These are phyloP conservation scores for Bromus sterilis DNA, from an alignment of 176 grass and related monocot species.

Conservation along the genomic window DNA sequence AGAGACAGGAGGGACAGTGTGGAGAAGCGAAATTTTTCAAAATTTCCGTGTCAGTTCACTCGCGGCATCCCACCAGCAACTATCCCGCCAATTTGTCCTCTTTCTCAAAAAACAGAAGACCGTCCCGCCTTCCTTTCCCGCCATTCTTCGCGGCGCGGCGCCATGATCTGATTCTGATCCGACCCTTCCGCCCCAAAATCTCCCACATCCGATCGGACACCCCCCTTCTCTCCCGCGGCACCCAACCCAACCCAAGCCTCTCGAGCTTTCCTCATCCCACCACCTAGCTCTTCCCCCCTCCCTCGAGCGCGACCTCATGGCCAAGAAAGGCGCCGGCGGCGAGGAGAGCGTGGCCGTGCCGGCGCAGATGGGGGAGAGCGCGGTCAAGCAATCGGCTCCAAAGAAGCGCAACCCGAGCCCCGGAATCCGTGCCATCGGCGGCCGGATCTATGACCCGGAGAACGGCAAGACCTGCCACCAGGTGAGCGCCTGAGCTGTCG, in stretches of 20 bases:
- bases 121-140: too few species aligned
- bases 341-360: neutral
- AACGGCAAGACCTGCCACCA: conserved; percentile 91
- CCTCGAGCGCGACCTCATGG: neutral
- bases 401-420: conserved; percentile 41
- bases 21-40: neutral
- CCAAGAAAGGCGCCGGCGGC: neutral
- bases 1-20: neutral
- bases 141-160: neutral
- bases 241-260: neutral
- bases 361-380: neutral
- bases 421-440: conserved; percentile 41
- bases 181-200: neutral
- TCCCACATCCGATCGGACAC: neutral
- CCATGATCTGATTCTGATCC: neutral
- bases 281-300: neutral
- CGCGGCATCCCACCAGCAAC: neutral
- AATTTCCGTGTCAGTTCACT: neutral
- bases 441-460: conserved; percentile 67
- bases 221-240: neutral
- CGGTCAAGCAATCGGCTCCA: neutral
- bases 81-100: too few species aligned
- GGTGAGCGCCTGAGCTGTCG: conserved; percentile 33
- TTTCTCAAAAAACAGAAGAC: too few species aligned
- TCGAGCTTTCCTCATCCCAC: neutral